Conservation (phyloP, 192 early-diverging fungal genomes). For the Linnemannia hyalina region DNA sequence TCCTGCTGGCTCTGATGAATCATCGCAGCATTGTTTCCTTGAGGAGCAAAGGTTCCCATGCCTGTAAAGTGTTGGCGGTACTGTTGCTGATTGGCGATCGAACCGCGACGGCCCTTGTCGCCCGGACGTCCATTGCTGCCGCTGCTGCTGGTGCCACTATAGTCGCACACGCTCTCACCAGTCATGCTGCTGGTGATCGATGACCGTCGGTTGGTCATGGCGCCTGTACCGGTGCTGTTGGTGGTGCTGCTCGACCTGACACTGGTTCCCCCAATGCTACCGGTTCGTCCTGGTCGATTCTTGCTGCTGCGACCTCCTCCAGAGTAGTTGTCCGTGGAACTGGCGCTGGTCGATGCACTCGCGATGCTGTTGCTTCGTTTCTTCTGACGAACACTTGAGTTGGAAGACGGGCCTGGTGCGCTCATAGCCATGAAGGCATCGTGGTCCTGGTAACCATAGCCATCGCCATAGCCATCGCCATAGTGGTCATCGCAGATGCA, state of each 20-base stretch:
- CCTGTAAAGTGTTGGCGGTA: constrained; percentile 55
- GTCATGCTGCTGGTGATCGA: constrained; percentile 27
- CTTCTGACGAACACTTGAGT: constrained; percentile 10
- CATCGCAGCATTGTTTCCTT: not conserved
- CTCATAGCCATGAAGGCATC: not conserved
- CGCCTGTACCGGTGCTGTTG: not conserved
- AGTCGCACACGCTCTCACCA: constrained; percentile 21
- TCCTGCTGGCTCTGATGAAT: constrained; percentile 25
- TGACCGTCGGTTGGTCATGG: not conserved
- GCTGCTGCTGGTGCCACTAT: constrained; percentile 13
- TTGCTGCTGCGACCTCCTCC: constrained; percentile 9
- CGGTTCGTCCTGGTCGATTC: constrained; percentile 10
- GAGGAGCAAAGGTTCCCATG: not conserved
- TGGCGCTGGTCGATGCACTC: constrained; percentile 19
- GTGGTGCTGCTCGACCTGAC: not conserved
- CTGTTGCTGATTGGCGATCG: constrained; percentile 6
- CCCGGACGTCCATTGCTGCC: not conserved
- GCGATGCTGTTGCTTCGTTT: constrained; percentile 37
- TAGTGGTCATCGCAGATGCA: constrained; percentile 15
- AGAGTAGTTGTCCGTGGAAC: not conserved
- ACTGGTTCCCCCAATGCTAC: constrained; percentile 9
- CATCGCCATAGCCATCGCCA: not conserved
- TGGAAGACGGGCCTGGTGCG: not conserved
- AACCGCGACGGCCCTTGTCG: constrained; percentile 16
- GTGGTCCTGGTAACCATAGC: constrained; percentile 1